These are phyloP conservation scores for Hebeloma cylindrosporum DNA, from an alignment of 768 basidiomycete genomes.

Conservation along the genomic window DNA sequence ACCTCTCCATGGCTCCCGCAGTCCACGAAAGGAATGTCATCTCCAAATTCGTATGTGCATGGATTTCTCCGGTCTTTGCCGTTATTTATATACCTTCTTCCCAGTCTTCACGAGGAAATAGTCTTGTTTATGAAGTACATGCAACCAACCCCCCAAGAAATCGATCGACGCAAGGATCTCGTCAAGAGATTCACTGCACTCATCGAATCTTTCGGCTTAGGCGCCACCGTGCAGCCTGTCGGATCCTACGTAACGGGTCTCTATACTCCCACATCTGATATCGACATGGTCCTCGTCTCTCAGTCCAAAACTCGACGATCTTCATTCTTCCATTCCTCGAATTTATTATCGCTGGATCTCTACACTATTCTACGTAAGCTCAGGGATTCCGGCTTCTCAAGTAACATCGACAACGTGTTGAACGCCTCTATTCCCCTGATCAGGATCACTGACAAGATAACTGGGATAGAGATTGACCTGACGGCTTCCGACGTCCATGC, in stretches of 20 bases:
- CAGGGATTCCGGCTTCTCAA: slow-evolving; percentile 18
- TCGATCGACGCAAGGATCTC: slow-evolving; percentile 16
- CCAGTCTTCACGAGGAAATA: slow-evolving; percentile 24
- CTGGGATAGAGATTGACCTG: slow-evolving; percentile 26
- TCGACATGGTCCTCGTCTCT: slow-evolving; percentile 27
- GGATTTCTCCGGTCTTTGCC: neutral
- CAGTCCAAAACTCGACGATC: neutral
- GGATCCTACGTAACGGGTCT: slow-evolving; percentile 28
- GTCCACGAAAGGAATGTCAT: neutral
- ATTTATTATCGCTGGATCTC: neutral
- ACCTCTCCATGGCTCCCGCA: slow-evolving; percentile 16
- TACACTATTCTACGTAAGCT: slow-evolving; percentile 8
- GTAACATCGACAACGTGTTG: slow-evolving; percentile 18
- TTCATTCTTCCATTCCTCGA: neutral
- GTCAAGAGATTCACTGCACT: slow-evolving; percentile 23
- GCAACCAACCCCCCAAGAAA: slow-evolving; percentile 20
- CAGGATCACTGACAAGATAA: slow-evolving; percentile 24
- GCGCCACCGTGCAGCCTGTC: slow-evolving; percentile 18
- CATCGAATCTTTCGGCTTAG: slow-evolving; percentile 11
- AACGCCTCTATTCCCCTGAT: slow-evolving; percentile 22
- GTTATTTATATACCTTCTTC: neutral
- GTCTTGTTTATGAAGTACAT: slow-evolving; percentile 23
- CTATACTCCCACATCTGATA: slow-evolving; percentile 26
- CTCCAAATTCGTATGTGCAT: neutral
- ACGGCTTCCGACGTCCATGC: slow-evolving; percentile 19